phyloP scores from a whole-genome alignment of 2,329 filamentous ascomycete species.

The Pseudopithomyces chartarum region DNA sequence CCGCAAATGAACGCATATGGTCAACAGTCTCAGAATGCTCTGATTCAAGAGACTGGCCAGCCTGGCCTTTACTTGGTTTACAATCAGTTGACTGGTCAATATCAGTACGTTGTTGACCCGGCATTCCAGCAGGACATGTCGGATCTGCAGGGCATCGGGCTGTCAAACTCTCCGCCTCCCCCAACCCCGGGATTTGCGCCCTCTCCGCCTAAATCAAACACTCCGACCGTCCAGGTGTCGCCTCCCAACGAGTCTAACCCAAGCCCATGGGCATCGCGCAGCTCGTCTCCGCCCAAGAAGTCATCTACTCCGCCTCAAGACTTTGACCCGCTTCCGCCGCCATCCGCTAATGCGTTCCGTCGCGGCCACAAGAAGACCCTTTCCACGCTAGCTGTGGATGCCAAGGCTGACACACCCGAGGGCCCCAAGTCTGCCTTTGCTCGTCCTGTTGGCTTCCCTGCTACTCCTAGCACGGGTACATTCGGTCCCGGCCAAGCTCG shows the following conservation, averaged over 20 bases:
- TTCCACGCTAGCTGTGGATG: conserved; percentile 68
- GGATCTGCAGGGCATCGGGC: conserved; percentile 19
- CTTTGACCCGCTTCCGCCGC: conserved; percentile 77
- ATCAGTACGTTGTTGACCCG: conserved; percentile 78
- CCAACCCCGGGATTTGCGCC: conserved; percentile 44
- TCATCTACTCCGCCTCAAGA: conserved; percentile 72
- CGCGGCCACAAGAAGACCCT: conserved; percentile 87
- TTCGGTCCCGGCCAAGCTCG: conserved; percentile 93
- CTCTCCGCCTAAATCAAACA: conserved; percentile 46
- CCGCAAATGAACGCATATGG: conserved; percentile 64
- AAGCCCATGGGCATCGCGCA: conserved; percentile 61
- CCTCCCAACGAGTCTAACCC: conserved; percentile 69
- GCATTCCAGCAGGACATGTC: conserved; percentile 54
- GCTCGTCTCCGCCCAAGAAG: conserved; percentile 66
- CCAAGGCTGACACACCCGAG: conserved; percentile 60
- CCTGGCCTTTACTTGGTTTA: conserved; percentile 82
- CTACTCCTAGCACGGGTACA: conserved; percentile 78
- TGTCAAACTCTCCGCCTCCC: conserved; percentile 56
- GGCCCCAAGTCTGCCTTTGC: conserved; percentile 73
- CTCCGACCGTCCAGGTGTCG: conserved; percentile 75
- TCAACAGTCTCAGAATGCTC: conserved; percentile 69
- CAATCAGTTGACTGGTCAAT: conserved; percentile 85
- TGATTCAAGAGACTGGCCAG: conserved; percentile 68
- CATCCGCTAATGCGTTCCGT: conserved; percentile 89
- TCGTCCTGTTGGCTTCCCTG: conserved; percentile 67